Evolutionary conservation across 2,329 filamentous ascomycete genomes (phyloP).

Genomic region (Cytospora paraplurivora): DNA sequence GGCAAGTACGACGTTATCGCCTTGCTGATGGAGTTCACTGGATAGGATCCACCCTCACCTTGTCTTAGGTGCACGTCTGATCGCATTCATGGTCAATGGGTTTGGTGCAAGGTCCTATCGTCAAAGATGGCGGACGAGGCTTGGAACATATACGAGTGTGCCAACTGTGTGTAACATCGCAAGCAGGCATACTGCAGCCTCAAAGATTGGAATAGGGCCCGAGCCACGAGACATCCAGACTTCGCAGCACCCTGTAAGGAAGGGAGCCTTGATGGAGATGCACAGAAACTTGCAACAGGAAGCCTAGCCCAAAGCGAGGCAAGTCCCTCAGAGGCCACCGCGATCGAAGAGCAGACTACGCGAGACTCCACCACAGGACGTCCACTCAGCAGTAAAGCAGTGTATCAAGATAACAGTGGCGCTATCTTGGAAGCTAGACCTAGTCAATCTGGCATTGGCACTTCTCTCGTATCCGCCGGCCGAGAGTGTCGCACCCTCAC

Average conservation of each 20-base stretch:
- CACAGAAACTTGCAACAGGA: neutral
- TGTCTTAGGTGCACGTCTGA: slow-evolving; percentile 9
- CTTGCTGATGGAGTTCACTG: slow-evolving; percentile 12
- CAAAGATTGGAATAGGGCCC: slow-evolving; percentile 2
- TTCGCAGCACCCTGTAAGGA: neutral
- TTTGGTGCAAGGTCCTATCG: slow-evolving; percentile 11
- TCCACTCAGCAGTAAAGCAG: too few species aligned
- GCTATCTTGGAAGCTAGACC: neutral
- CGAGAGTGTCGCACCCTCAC: neutral
- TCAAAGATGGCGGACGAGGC: neutral
- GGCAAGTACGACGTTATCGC: slow-evolving; percentile 10
- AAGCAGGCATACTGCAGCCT: slow-evolving; percentile 22
- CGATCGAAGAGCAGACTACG: neutral
- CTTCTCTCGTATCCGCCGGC: neutral
- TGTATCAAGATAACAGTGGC: neutral
- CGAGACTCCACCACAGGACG: neutral
- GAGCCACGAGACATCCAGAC: neutral
- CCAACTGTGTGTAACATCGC: slow-evolving; percentile 19
- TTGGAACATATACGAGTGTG: slow-evolving; percentile 12
- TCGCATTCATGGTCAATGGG: slow-evolving; percentile 5
- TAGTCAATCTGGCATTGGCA: neutral
- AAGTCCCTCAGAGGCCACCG: neutral
- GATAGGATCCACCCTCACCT: slow-evolving; percentile 1
- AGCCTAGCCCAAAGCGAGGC: neutral
- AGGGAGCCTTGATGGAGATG: neutral